Conservation (phyloP, 2,329 filamentous ascomycete species). For the Fusarium sp. region DNA sequence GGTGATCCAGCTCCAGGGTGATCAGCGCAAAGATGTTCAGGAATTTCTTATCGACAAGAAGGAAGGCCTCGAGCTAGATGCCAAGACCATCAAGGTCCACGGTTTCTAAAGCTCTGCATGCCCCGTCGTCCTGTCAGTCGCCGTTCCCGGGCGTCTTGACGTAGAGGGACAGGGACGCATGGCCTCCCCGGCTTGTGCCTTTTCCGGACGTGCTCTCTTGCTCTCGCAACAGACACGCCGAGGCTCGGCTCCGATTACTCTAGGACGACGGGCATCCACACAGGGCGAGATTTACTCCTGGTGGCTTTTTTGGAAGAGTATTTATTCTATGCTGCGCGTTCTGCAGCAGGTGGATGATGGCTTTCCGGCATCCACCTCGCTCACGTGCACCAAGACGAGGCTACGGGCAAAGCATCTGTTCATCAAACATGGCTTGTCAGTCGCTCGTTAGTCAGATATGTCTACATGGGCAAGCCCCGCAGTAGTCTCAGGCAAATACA, state of each 20-base stretch:
- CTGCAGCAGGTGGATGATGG: conserved; percentile 19
- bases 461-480: conserved; percentile 51
- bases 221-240: conserved; percentile 46
- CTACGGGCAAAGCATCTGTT: conserved; percentile 51
- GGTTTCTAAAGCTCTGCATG: conserved; percentile 62
- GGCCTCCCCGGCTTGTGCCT: conserved; percentile 50
- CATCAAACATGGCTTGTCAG: conserved; percentile 52
- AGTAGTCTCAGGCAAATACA: conserved; percentile 54
- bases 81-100: conserved; percentile 94
- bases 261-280: conserved; percentile 52
- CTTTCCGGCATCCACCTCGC: conserved; percentile 31
- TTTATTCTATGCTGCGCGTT: conserved; percentile 45
- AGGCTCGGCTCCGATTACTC: conserved; percentile 52
- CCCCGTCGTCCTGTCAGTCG: conserved; percentile 57
- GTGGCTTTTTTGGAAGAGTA: conserved; percentile 49
- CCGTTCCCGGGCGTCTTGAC: conserved; percentile 51
- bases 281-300: conserved; percentile 47
- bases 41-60: conserved; percentile 98
- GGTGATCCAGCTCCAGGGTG: conserved; percentile 99
- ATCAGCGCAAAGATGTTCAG: conserved; percentile 98
- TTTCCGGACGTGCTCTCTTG: conserved; percentile 47
- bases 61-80: conserved; percentile 91
- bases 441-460: conserved; percentile 51
- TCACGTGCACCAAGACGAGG: conserved; percentile 46
- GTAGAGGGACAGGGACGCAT: conserved; percentile 52